phyloP scores from a whole-genome alignment of 2,329 filamentous ascomycete genomes.

The Fusarium sp. region DNA sequence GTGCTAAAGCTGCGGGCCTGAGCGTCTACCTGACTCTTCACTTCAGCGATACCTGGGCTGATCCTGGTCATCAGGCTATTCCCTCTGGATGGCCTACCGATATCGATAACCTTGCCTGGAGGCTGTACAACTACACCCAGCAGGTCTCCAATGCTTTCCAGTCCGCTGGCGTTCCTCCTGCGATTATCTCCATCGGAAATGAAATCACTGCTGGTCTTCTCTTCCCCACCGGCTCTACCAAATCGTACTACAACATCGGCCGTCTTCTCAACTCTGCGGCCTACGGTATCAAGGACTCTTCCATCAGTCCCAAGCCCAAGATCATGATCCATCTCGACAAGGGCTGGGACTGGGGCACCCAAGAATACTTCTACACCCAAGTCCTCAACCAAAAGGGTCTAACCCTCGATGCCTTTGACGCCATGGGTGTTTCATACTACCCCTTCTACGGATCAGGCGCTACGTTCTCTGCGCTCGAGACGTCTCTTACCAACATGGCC shows the following conservation, averaged over 20 bases:
- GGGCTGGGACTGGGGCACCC: slow-evolving; percentile 75
- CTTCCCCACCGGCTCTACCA: slow-evolving; percentile 67
- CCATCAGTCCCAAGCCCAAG: slow-evolving; percentile 64
- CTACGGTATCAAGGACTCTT: slow-evolving; percentile 71
- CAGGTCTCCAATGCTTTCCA: slow-evolving; percentile 69
- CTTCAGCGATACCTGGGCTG: slow-evolving; percentile 76
- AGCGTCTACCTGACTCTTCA: slow-evolving; percentile 71
- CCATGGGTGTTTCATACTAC: slow-evolving; percentile 78
- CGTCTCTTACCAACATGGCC: slow-evolving; percentile 66
- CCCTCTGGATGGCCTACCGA: slow-evolving; percentile 71
- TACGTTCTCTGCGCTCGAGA: slow-evolving; percentile 65
- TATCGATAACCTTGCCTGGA: slow-evolving; percentile 66
- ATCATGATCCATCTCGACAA: slow-evolving; percentile 82
- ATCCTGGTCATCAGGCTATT: slow-evolving; percentile 69
- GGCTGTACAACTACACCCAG: slow-evolving; percentile 75
- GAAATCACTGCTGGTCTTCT: slow-evolving; percentile 75
- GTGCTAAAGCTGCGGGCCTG: slow-evolving; percentile 70
- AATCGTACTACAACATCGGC: slow-evolving; percentile 68
- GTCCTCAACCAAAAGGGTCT: slow-evolving; percentile 61
- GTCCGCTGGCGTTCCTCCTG: slow-evolving; percentile 61
- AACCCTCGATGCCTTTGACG: slow-evolving; percentile 69
- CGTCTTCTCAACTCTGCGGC: slow-evolving; percentile 70
- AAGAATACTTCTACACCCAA: slow-evolving; percentile 71
- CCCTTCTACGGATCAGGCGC: slow-evolving; percentile 73
- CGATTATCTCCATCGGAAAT: slow-evolving; percentile 76